These are phyloP conservation scores for Taxillus chinensis DNA, from an alignment of 164 flowering plant genomes.

Conservation along the genomic window DNA sequence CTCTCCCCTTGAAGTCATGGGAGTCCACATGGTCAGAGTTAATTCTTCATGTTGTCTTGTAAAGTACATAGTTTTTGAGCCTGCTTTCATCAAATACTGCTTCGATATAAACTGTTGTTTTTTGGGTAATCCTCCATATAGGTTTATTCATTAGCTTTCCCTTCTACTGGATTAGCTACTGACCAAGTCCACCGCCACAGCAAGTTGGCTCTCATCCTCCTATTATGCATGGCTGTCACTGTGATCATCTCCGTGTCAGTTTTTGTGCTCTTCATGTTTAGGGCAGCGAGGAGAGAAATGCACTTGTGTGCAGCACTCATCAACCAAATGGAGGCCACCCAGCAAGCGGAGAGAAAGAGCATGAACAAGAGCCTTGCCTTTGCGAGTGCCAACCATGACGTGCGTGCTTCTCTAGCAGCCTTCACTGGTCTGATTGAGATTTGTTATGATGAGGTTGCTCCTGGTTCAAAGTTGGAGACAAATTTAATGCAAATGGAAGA, in stretches of 20 bases:
- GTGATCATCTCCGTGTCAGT: slow-evolving; percentile 16
- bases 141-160: slow-evolving; percentile 37
- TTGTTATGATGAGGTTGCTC: slow-evolving; percentile 17
- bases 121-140: slow-evolving; percentile 4
- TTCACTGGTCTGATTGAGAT: slow-evolving; percentile 47
- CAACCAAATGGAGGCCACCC: slow-evolving; percentile 68
- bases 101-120: background rate
- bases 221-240: slow-evolving; percentile 13
- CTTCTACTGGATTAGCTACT: slow-evolving; percentile 13
- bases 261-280: slow-evolving; percentile 19
- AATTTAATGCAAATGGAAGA: slow-evolving; percentile 38
- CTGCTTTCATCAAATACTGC: background rate
- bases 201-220: slow-evolving; percentile 16
- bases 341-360: slow-evolving; percentile 79
- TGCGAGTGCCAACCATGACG: slow-evolving; percentile 75
- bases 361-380: slow-evolving; percentile 67
- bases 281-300: slow-evolving; percentile 37
- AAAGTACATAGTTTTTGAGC: background rate
- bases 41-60: background rate
- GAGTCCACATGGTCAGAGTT: slow-evolving; percentile 37
- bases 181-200: slow-evolving; percentile 14
- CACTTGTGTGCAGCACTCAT: slow-evolving; percentile 33
- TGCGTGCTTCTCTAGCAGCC: slow-evolving; percentile 55
- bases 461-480: slow-evolving; percentile 27
- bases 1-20: slow-evolving; percentile 29